A percentile compares a stretch with the other conserved stretches of the same genome.
Conservation (phyloP, 1,284 basidiomycete species). For the Boletellus deceptivus region DNA sequence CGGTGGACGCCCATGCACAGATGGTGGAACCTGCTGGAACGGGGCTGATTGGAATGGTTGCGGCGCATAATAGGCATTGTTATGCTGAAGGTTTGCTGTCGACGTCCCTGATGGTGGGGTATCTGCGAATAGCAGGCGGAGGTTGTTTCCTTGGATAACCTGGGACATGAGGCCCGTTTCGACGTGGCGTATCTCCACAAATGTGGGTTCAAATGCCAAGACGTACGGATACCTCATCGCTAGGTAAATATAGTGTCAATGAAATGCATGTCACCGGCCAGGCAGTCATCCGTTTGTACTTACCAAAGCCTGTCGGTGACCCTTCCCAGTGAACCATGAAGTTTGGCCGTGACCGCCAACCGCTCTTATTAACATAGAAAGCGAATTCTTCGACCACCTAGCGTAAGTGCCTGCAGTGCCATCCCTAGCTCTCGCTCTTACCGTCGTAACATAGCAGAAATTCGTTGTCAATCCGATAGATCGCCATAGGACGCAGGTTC, state of each 20-base stretch:
- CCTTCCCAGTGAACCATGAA: conserved; percentile 99
- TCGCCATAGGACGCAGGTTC: conserved; percentile 90
- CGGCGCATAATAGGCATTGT: conserved; percentile 35
- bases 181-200: conserved; percentile 96
- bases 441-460: conserved; percentile 98
- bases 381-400: conserved; percentile 75
- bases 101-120: conserved; percentile 83
- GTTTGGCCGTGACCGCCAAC: conserved; percentile 85
- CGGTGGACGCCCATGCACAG: conserved; percentile 35
- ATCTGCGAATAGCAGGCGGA: conserved; percentile 91
- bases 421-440: conserved; percentile 36
- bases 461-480: conserved; percentile 96
- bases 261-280: not conserved
- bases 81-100: conserved; percentile 34
- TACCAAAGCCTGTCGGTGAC: conserved; percentile 89
- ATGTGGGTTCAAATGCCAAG: conserved; percentile 93
- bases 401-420: conserved; percentile 8
- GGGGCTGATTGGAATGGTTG: conserved; percentile 36
- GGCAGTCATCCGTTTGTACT: conserved; percentile 30
- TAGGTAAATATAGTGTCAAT: conserved; percentile 33
- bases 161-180: conserved; percentile 91
- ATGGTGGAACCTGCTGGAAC: conserved; percentile 33
- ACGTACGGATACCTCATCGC: conserved; percentile 97
- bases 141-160: conserved; percentile 90
- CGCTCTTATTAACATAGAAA: conserved; percentile 98